Conservation (phyloP, 2,329 filamentous ascomycete species). For the Penicillium sp. region DNA sequence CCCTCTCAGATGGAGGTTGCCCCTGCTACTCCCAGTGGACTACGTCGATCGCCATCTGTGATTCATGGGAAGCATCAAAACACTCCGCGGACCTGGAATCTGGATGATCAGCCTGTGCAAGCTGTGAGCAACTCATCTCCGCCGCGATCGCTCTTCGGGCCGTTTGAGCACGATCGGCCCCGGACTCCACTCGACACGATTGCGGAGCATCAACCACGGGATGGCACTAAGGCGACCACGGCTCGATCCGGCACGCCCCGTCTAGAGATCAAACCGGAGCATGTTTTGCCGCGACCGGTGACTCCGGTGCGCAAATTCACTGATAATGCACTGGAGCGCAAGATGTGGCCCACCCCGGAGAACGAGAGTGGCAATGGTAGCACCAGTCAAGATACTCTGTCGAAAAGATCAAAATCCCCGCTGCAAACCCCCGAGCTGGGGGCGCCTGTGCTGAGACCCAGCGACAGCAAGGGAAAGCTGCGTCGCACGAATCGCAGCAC, state of each 20-base stretch:
- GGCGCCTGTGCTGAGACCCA: conserved; percentile 32
- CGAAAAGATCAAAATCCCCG: conserved; percentile 26
- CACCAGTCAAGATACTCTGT: conserved; percentile 15
- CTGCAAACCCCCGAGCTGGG: conserved; percentile 34
- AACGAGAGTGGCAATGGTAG: conserved; percentile 12
- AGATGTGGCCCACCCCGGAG: conserved; percentile 31
- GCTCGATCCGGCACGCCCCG: conserved; percentile 30
- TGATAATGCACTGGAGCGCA: conserved; percentile 32
- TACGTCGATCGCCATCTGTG: conserved; percentile 35
- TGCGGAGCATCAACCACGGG: conserved; percentile 47
- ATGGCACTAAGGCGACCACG: conserved; percentile 40
- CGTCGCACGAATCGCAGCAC: conserved; percentile 64
- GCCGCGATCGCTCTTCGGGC: conserved; percentile 36
- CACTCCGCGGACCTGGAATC: conserved; percentile 28
- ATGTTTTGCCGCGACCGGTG: conserved; percentile 34
- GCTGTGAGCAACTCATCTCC: conserved; percentile 23
- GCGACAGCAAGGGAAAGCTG: conserved; percentile 57
- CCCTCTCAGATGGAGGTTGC: conserved; percentile 17
- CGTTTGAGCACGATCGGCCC: conserved; percentile 33
- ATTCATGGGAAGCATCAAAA: conserved; percentile 37
- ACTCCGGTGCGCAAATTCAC: conserved; percentile 34
- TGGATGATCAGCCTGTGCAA: conserved; percentile 24
- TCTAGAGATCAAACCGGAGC: conserved; percentile 42
- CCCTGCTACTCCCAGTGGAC: conserved; percentile 23
- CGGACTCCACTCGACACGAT: conserved; percentile 52